These are phyloP conservation scores for Salix dunnii DNA, from an alignment of 345 rosid species.

Conservation along the genomic window DNA sequence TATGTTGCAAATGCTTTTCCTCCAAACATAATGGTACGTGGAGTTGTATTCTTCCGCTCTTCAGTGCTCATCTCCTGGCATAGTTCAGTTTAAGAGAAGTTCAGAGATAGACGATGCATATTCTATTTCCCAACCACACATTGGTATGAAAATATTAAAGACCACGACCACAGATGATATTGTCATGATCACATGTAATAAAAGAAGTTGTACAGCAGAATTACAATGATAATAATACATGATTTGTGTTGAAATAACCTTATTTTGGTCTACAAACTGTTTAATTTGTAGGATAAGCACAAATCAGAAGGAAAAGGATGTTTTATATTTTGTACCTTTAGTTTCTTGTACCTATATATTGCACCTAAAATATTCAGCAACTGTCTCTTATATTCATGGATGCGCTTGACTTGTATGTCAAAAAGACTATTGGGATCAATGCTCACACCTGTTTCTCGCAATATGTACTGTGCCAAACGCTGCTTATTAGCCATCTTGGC, in stretches of 20 bases:
- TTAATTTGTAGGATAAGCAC: not conserved
- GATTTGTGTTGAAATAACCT: not conserved
- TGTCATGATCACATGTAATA: too few relatives aligned
- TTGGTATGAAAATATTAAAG: not conserved
- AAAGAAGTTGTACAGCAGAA: not conserved
- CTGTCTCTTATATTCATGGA: constrained; percentile 97
- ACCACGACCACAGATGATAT: too few relatives aligned
- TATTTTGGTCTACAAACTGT: not conserved
- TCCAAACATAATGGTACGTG: constrained; percentile 93
- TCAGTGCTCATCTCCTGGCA: constrained; percentile 82
- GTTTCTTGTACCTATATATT: constrained; percentile 78
- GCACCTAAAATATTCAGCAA: constrained; percentile 86
- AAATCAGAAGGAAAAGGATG: not conserved
- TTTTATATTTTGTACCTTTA: constrained; percentile 57
- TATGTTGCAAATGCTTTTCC: constrained; percentile 99
- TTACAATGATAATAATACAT: not conserved
- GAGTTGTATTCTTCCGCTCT: constrained; percentile 72
- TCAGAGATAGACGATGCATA: not conserved
- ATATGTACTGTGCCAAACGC: constrained; percentile 68
- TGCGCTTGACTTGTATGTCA: constrained; percentile 97
- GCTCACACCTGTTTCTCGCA: constrained; percentile 70
- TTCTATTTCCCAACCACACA: not conserved
- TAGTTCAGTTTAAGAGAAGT: constrained; percentile 23
- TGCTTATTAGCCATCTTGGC: constrained; percentile 88
- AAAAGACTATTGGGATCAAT: constrained; percentile 79